Conservation (phyloP, 352 stramenopile species). For the Pythium phragmitis region DNA sequence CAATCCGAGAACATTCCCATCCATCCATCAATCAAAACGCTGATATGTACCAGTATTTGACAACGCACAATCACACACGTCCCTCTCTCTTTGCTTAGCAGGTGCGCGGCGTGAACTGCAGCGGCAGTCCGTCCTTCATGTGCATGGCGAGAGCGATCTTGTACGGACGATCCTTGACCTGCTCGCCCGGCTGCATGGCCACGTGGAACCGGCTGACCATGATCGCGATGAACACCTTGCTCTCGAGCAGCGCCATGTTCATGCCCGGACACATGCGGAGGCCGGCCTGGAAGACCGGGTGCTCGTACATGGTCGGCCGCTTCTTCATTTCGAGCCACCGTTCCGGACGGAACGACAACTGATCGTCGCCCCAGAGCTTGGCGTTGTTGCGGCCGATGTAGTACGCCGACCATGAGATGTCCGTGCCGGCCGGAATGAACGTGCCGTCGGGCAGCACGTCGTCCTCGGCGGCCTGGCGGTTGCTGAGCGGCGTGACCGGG, state of each 20-base stretch:
- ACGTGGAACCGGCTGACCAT: slow-evolving; percentile 43
- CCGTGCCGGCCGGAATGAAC: slow-evolving; percentile 57
- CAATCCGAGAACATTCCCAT: no score
- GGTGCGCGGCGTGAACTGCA: slow-evolving; percentile 7
- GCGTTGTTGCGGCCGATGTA: slow-evolving; percentile 63
- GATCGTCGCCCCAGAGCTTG: slow-evolving; percentile 47
- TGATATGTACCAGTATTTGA: not conserved
- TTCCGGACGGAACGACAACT: slow-evolving; percentile 55
- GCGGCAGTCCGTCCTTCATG: slow-evolving; percentile 18
- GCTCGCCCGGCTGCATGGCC: slow-evolving; percentile 37
- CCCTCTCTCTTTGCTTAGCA: not conserved
- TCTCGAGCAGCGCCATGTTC: slow-evolving; percentile 67
- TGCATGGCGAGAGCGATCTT: slow-evolving; percentile 26
- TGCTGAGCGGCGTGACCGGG: slow-evolving; percentile 66
- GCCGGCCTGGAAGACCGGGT: slow-evolving; percentile 68
- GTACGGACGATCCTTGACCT: slow-evolving; percentile 41
- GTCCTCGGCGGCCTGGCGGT: slow-evolving; percentile 55
- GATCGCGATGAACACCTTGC: slow-evolving; percentile 54
- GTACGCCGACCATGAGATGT: slow-evolving; percentile 71
- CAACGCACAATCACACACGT: not conserved
- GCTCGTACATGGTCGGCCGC: slow-evolving; percentile 58
- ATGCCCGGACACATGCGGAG: slow-evolving; percentile 65
- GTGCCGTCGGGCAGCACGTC: slow-evolving; percentile 68
- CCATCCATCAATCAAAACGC: no score
- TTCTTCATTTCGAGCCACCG: slow-evolving; percentile 64